Evolutionary conservation across 768 basidiomycete species (phyloP), one percentile per base, ranked within the genome.

Genomic region (Boletellus ananiceps): DNA sequence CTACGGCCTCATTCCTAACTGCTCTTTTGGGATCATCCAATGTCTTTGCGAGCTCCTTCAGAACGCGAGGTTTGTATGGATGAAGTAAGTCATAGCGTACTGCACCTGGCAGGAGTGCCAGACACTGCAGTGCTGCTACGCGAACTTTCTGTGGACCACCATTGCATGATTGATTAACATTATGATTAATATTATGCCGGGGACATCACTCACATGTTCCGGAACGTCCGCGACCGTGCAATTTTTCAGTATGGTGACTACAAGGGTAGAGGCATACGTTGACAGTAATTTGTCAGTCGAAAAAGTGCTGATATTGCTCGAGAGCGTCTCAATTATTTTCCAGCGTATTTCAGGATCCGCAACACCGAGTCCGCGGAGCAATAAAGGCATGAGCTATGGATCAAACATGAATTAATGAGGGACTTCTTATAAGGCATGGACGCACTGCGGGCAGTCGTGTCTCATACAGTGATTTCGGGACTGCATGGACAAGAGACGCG

Each of bases 1-100:
- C 84, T 3, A 98, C 96, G 1, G 93, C 95, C 59, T 88, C 90
- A 58, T 81, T 84, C 46, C 96, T 76, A 8, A 99, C 93, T 2
- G 70, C 69, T 50, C 88, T 74, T 63, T 85, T 87, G n/a, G 89
- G 89, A 69, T 98, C 96, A 63, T 98, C 96, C 40, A 98, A 67
- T 4, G 78, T 80, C 52, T 76, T 81, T 0, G 78, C 84, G 23
- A 99, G 74, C 51, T 86, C 83, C 33, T 82, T 82, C 44, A 97
- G 65, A 19, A 96, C 87, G 0, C 62, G 70, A 2, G 79, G 50
- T 66, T 92, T 97, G 60, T 81, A 77, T 1, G 88, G 84, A 61
- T 95, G 92, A 34, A 99, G 74, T 12, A 86, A 71, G 55, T 89
- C 85, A 64, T 92, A 95, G 31, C 87, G 82, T 42, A 97, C 80